Evolutionary conservation across 1,284 basidiomycete genomes (phyloP).

Genomic region (Malassezia equina): DNA sequence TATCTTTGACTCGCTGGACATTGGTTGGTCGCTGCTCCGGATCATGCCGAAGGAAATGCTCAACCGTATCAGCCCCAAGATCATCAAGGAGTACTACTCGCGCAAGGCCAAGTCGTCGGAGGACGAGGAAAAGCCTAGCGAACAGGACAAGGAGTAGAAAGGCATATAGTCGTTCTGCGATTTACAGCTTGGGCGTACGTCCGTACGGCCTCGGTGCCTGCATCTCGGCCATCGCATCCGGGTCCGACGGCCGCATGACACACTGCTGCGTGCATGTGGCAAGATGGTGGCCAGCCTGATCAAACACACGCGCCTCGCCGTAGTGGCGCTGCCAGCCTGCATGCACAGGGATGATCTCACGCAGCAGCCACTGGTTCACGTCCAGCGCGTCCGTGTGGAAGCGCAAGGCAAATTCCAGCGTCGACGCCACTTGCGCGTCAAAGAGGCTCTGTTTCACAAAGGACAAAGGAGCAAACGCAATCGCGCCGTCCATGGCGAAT

Average conservation of each 20-base stretch:
- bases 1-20: slow-evolving; percentile 92
- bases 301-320: slow-evolving; percentile 24
- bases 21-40: slow-evolving; percentile 90
- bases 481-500: slow-evolving; percentile 31
- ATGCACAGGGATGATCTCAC: slow-evolving; percentile 27
- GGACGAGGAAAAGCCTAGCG: slow-evolving; percentile 21
- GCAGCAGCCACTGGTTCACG: slow-evolving; percentile 24
- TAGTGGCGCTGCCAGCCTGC: slow-evolving; percentile 29
- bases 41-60: slow-evolving; percentile 99
- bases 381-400: slow-evolving; percentile 27
- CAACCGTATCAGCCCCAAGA: slow-evolving; percentile 58
- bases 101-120: slow-evolving; percentile 27
- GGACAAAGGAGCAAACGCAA: slow-evolving; percentile 39
- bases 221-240: background rate
- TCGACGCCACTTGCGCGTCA: slow-evolving; percentile 24
- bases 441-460: slow-evolving; percentile 21
- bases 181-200: background rate
- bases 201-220: background rate
- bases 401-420: slow-evolving; percentile 37
- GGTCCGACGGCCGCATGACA: slow-evolving; percentile 17
- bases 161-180: background rate
- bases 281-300: slow-evolving; percentile 19
- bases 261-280: slow-evolving; percentile 28
- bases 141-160: slow-evolving; percentile 11
- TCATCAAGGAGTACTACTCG: slow-evolving; percentile 46